Evolutionary conservation across 2,329 filamentous ascomycete species (phyloP).

Genomic region (Rosellinia necatrix): DNA sequence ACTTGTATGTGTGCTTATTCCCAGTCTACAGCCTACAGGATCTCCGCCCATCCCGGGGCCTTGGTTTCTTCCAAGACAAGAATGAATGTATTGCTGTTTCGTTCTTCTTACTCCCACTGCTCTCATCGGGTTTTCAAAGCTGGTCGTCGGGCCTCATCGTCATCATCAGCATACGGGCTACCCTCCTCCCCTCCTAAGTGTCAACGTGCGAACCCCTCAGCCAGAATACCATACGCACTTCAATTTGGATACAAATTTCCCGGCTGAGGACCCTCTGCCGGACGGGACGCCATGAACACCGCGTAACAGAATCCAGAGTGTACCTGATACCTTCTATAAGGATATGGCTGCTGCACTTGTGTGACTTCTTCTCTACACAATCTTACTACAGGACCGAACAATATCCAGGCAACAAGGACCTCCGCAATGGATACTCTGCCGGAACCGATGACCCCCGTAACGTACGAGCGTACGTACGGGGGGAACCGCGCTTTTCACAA

Average conservation of each 20-base stretch:
- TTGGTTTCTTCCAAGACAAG: conserved; percentile 5
- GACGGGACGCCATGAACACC: conserved; percentile 19
- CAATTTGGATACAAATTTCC: too few species aligned
- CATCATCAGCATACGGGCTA: background rate
- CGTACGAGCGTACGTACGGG: conserved; percentile 55
- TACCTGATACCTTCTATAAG: conserved; percentile 6
- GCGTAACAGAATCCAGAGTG: conserved; percentile 10
- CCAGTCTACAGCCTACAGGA: background rate
- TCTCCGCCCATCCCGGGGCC: conserved; percentile 13
- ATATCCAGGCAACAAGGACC: background rate
- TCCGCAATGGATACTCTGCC: conserved; percentile 46
- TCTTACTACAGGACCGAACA: background rate
- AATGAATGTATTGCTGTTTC: background rate
- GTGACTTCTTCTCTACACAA: background rate
- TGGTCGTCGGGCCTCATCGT: background rate
- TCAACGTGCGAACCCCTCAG: too few species aligned
- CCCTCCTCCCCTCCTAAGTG: too few species aligned
- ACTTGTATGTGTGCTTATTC: conserved; percentile 4
- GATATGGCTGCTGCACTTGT: conserved; percentile 6
- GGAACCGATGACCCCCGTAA: conserved; percentile 45
- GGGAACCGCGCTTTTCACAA: conserved; percentile 75
- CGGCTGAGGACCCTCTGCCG: conserved; percentile 8
- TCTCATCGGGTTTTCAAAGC: background rate
- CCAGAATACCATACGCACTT: too few species aligned
- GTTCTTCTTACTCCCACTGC: conserved; percentile 3